Conservation (phyloP, 805 yeast species). For the Jamesozyma piceae region DNA sequence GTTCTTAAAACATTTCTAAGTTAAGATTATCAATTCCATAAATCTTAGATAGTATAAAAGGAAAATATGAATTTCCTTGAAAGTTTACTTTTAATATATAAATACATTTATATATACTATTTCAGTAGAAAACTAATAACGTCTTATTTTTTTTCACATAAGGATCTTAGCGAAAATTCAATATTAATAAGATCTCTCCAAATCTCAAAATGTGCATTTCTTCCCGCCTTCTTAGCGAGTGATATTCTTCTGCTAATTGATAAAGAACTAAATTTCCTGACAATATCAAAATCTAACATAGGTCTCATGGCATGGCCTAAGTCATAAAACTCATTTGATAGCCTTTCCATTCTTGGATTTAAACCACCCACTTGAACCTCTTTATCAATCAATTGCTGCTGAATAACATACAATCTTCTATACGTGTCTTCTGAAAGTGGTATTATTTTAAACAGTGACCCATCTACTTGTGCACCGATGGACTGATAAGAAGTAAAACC, state of each 20-base stretch:
- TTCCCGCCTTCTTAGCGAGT: slow-evolving; percentile 49
- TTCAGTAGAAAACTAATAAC: background rate
- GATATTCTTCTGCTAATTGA: slow-evolving; percentile 48
- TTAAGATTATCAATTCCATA: too few species aligned
- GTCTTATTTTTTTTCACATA: background rate
- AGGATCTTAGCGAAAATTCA: slow-evolving; percentile 35
- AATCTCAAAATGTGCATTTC: slow-evolving; percentile 46
- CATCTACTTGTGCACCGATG: slow-evolving; percentile 70
- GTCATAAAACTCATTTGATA: slow-evolving; percentile 31
- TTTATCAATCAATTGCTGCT: slow-evolving; percentile 78
- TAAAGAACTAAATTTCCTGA: slow-evolving; percentile 44
- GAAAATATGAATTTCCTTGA: background rate
- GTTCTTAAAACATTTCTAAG: too few species aligned
- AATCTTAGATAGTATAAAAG: background rate
- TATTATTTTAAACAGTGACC: slow-evolving; percentile 61
- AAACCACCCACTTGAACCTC: slow-evolving; percentile 67
- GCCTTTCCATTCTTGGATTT: slow-evolving; percentile 64
- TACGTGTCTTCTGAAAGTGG: slow-evolving; percentile 72
- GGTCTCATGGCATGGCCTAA: slow-evolving; percentile 45
- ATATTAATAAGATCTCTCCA: slow-evolving; percentile 60
- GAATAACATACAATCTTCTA: slow-evolving; percentile 73
- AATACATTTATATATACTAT: background rate
- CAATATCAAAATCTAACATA: slow-evolving; percentile 51
- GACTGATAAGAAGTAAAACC: slow-evolving; percentile 39
- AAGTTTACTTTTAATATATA: too few species aligned